Conservation (phyloP, 2,329 filamentous ascomycete genomes). For the Furcasterigmium sp. region DNA sequence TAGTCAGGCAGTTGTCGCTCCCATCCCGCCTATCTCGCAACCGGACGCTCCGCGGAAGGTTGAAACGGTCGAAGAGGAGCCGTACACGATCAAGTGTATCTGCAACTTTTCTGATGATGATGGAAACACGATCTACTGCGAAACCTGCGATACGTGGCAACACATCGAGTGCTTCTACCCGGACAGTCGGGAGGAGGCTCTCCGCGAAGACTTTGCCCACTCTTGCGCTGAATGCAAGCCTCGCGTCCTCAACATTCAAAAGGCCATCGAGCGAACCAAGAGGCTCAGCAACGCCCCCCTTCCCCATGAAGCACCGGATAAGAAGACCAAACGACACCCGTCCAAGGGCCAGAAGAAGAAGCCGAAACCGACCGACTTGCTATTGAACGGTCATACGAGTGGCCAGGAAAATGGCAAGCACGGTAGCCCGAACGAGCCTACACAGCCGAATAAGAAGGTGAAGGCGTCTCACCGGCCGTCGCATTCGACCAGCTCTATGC, state of each 20-base stretch:
- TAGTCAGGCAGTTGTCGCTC: slow-evolving; percentile 42
- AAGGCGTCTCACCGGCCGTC: slow-evolving; percentile 79
- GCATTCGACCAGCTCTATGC: slow-evolving; percentile 67
- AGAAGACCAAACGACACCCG: slow-evolving; percentile 68
- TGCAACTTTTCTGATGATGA: slow-evolving; percentile 92
- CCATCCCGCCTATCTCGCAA: slow-evolving; percentile 28
- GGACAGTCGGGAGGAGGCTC: slow-evolving; percentile 63
- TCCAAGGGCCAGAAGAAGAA: slow-evolving; percentile 89
- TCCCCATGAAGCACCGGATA: slow-evolving; percentile 52
- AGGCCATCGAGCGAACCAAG: slow-evolving; percentile 68
- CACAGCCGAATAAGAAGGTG: slow-evolving; percentile 66
- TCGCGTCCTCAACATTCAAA: slow-evolving; percentile 64
- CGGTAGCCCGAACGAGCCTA: slow-evolving; percentile 35
- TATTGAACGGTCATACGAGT: slow-evolving; percentile 61
- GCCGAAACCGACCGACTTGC: slow-evolving; percentile 62
- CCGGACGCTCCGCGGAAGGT: slow-evolving; percentile 39
- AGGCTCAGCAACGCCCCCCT: slow-evolving; percentile 43
- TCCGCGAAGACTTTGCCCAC: slow-evolving; percentile 70
- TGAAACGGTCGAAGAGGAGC: slow-evolving; percentile 67
- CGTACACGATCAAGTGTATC: slow-evolving; percentile 96
- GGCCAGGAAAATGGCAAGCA: slow-evolving; percentile 51
- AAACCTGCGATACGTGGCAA: slow-evolving; percentile 95
- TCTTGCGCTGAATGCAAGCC: slow-evolving; percentile 87
- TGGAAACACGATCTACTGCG: slow-evolving; percentile 95
- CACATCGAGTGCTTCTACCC: slow-evolving; percentile 96